Percentiles rank a stretch among this genome's conserved stretches.
Evolutionary conservation across 768 basidiomycete species (phyloP).

Genomic region (Porpolomopsis calyptriformis): DNA sequence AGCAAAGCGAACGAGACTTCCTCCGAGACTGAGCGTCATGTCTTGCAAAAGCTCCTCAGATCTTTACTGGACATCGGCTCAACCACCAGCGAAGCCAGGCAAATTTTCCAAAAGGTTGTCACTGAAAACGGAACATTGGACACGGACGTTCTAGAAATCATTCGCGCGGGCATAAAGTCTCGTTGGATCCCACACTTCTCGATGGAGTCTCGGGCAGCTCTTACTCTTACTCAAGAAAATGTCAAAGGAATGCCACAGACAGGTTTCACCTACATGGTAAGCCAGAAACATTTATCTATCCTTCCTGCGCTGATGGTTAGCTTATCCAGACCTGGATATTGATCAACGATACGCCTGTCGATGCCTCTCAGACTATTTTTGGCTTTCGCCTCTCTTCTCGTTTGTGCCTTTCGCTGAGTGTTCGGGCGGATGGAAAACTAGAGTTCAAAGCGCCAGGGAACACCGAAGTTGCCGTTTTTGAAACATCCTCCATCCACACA

Average conservation of each 20-base stretch:
- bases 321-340: constrained; percentile 37
- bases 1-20: constrained; percentile 12
- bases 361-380: constrained; percentile 28
- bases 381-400: constrained; percentile 20
- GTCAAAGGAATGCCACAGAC: constrained; percentile 42
- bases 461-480: constrained; percentile 31
- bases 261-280: constrained; percentile 69
- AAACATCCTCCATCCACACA: constrained; percentile 37
- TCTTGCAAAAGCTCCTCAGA: constrained; percentile 52
- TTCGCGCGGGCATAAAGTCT: constrained; percentile 61
- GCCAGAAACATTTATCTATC: constrained; percentile 6
- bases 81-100: constrained; percentile 50
- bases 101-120: constrained; percentile 50
- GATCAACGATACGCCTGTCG: constrained; percentile 30
- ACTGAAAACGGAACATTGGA: constrained; percentile 43
- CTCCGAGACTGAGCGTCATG: constrained; percentile 40
- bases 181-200: constrained; percentile 76
- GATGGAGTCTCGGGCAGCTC: constrained; percentile 43
- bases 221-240: constrained; percentile 40
- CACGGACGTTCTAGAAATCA: constrained; percentile 54
- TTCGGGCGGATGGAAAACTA: constrained; percentile 49
- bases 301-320: constrained; percentile 1
- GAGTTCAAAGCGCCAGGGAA: constrained; percentile 34
- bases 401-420: constrained; percentile 31
- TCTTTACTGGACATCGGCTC: constrained; percentile 70